These are phyloP conservation scores for Kodamaea restingae DNA, from an alignment of 805 yeast species.

Conservation along the genomic window DNA sequence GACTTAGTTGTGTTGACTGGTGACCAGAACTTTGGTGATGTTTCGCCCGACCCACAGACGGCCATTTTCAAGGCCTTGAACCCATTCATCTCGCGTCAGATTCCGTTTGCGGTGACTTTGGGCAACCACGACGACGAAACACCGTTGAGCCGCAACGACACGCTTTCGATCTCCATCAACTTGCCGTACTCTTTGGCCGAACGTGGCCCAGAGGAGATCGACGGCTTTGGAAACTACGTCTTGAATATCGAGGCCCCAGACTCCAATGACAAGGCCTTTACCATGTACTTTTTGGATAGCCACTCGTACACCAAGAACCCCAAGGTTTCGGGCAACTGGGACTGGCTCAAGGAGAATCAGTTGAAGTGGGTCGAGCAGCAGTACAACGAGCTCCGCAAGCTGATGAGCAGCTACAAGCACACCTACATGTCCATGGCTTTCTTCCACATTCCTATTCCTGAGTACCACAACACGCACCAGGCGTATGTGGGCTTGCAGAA, in stretches of 20 bases:
- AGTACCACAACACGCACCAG: conserved; percentile 52
- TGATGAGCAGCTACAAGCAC: conserved; percentile 24
- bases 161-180: conserved; percentile 51
- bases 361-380: conserved; percentile 49
- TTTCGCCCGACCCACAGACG: conserved; percentile 75
- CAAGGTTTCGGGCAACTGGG: conserved; percentile 74
- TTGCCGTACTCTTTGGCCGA: conserved; percentile 68
- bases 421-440: conserved; percentile 73
- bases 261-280: conserved; percentile 40
- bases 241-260: conserved; percentile 45
- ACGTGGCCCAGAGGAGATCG: conserved; percentile 61
- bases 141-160: conserved; percentile 50
- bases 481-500: conserved; percentile 56
- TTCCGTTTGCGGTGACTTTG: conserved; percentile 81
- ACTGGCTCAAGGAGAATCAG: conserved; percentile 75
- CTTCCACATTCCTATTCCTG: conserved; percentile 92
- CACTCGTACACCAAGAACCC: conserved; percentile 71
- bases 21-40: conserved; percentile 83
- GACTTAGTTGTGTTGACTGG: conserved; percentile 86
- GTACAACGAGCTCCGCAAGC: conserved; percentile 12
- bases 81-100: conserved; percentile 61
- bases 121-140: conserved; percentile 98
- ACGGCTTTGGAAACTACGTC: conserved; percentile 82
- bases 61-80: conserved; percentile 71
- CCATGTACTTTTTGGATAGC: conserved; percentile 77